Conservation (phyloP, 768 basidiomycete species). For the Zangia roseola region DNA sequence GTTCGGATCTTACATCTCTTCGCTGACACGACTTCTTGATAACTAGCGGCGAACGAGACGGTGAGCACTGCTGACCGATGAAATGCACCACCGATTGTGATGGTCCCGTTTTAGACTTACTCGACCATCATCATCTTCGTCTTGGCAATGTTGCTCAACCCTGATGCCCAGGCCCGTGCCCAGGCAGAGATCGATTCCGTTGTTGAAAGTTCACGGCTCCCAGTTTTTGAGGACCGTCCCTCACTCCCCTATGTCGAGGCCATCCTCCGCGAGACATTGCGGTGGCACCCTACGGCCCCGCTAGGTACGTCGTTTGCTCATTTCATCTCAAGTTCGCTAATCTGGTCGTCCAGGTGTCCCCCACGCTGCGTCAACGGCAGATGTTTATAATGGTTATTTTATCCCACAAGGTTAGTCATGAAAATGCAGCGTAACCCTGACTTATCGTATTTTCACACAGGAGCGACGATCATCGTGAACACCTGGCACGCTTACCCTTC, state of each 20-base stretch:
- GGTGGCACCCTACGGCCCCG: conserved; percentile 37
- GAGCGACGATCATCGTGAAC: conserved; percentile 31
- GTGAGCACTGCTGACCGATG: conserved; percentile 10
- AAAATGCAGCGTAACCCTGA: background rate
- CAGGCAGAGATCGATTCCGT: conserved; percentile 38
- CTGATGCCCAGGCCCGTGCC: conserved; percentile 36
- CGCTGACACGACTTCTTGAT: background rate
- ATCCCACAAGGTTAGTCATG: conserved; percentile 50
- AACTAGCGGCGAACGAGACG: conserved; percentile 29
- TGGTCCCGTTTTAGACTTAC: conserved; percentile 23
- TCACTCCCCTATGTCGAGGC: conserved; percentile 30
- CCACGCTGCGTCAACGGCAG: conserved; percentile 36
- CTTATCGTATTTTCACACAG: conserved; percentile 5
- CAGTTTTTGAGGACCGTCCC: conserved; percentile 28
- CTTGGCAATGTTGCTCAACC: conserved; percentile 37
- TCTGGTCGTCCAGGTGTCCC: conserved; percentile 26
- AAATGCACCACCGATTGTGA: background rate
- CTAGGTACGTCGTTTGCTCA: conserved; percentile 23
- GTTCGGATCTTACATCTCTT: background rate
- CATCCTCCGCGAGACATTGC: conserved; percentile 31
- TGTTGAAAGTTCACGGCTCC: conserved; percentile 31
- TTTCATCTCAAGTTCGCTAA: background rate
- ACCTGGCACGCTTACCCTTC: conserved; percentile 14
- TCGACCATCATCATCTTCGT: conserved; percentile 33
- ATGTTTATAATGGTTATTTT: conserved; percentile 46